A percentile compares a stretch with the other conserved stretches of the same genome.
Evolutionary conservation across 257 asterid species (phyloP).

Genomic region (Nicotiana benthamiana): DNA sequence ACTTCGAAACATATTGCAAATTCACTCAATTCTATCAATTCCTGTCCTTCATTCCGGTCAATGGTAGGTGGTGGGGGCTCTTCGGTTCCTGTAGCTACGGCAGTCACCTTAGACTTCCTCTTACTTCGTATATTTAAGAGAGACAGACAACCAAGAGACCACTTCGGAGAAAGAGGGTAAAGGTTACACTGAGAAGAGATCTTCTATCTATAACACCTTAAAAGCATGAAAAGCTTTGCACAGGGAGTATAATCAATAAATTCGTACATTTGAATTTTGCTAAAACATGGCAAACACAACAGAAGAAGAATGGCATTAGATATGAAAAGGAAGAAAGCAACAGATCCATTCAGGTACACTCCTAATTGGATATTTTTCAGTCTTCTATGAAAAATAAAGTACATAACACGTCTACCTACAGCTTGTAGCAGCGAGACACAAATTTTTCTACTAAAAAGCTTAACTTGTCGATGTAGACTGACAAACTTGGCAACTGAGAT

Average conservation of each 20-base stretch:
- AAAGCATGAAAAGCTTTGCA: not conserved
- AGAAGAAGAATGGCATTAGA: not conserved
- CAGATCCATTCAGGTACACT: not conserved
- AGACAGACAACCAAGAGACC: not conserved
- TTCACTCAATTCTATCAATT: not conserved
- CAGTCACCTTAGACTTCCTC: not conserved
- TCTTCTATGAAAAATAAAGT: not conserved
- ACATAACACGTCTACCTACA: not conserved
- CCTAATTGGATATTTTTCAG: not conserved
- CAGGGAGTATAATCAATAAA: not conserved
- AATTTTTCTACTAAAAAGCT: not conserved
- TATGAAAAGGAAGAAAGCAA: not conserved
- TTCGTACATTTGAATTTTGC: not conserved
- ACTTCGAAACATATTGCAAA: not conserved
- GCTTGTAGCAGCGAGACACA: not conserved
- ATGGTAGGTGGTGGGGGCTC: not conserved
- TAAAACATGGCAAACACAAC: not conserved
- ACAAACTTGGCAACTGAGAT: not conserved
- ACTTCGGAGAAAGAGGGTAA: not conserved
- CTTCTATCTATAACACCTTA: not conserved
- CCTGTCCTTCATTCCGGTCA: not conserved
- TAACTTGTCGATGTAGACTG: not conserved
- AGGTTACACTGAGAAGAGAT: not conserved
- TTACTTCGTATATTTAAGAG: not conserved
- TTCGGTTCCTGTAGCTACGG: not conserved